Evolutionary conservation across 148 eudicot species (phyloP), one percentile per base, ranked within the genome.

Genomic region (Persicaria tinctoria): DNA sequence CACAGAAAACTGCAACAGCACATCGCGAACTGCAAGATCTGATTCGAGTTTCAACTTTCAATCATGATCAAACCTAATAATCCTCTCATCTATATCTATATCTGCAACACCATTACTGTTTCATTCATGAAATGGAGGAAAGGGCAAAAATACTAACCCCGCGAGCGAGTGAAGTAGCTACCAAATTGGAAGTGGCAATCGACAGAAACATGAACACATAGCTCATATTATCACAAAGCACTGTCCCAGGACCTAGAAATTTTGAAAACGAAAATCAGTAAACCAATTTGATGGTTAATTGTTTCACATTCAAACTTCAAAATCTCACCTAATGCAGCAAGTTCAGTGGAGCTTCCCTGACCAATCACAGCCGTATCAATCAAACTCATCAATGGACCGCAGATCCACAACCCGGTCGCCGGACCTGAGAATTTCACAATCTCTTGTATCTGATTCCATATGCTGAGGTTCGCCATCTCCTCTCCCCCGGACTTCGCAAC

Each of bases 291-390:
- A 70, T 70, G 73, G 9, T 70, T 17, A 1, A 53, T 32, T 32
- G 41, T 32, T 53, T 16, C 74, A 50, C 2, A 70, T 70, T 48
- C 47, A 68, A 44, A 41, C 10, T 46, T 48, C 54, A 71, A 48
- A 23, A 71, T 45, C 54, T 64, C 79, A 93, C 98, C 98, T 82
- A 93, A 79, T 80, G 98, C 97, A 73, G 98, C 98, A 46, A 93
- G 97, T 75, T 93, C 91, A 79, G 86, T 68, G 7, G 98, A 91
- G 76, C 95, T 91, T 18, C 87, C 84, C 32, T 87, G 98, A 13
- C 96, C 98, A 80, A 94, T 83, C 20, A 91, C 98, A 80, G 87
- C 89, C 76, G 98, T 91, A 77, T 94, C 98, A 81, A 94, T 94
- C 66, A 90, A 87, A 78, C 97, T 91, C 98, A 91, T 94, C 73